Base-by-base conservation (phyloP, 192 early-diverging fungal genomes). In the Coemansia aciculifera region DNA sequence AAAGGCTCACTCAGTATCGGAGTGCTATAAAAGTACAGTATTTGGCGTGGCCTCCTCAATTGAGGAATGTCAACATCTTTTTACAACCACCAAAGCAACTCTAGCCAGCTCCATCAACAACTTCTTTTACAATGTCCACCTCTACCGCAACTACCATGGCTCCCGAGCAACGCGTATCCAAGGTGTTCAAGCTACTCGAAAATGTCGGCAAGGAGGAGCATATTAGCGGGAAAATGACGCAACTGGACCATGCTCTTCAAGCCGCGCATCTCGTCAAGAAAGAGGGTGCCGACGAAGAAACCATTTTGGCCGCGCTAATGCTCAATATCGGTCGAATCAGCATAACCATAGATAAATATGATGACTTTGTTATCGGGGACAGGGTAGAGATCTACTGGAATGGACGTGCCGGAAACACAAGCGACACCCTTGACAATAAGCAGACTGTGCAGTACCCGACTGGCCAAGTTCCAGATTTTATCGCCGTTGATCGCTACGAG, bases 221-320 rank as follows among this genome's bases (percentile, higher is more conserved):
- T 62, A 86, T 85, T 48, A 84, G 86, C 29, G 86, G 86, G 69
- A 59, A 73, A 17, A 82, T 87, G 38, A 78, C 87, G 8, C 86
- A 87, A 48, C 75, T 88, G 17, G 87, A 85, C 15, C 87, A 88
- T 42, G 80, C 77, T 17, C 68, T 88, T 38, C 85, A 86, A 62
- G 84, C 84, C 23, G 86, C 85, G 0, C 60, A 72, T 13, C 62
- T 48, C 29, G 87, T 84, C 42, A 62, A 63, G 36, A 67, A 83
- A 38, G 74, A 64, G 9, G 66, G 64, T 13, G 77, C 84, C 5
- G 85, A 85, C 54, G 72, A 85, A 4, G 84, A 85, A 62, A 77
- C 79, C 0, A 71, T 86, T 7, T 49, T 88, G 17, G 87, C 87
- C 3, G 84, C 7, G 5, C 34, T 36, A 8, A 8, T 36, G 34